Percentiles rank a stretch among this genome's conserved stretches.
These are phyloP conservation scores for Neospora caninum DNA, from an alignment of 169 alveolate genomes.

Conservation along the genomic window DNA sequence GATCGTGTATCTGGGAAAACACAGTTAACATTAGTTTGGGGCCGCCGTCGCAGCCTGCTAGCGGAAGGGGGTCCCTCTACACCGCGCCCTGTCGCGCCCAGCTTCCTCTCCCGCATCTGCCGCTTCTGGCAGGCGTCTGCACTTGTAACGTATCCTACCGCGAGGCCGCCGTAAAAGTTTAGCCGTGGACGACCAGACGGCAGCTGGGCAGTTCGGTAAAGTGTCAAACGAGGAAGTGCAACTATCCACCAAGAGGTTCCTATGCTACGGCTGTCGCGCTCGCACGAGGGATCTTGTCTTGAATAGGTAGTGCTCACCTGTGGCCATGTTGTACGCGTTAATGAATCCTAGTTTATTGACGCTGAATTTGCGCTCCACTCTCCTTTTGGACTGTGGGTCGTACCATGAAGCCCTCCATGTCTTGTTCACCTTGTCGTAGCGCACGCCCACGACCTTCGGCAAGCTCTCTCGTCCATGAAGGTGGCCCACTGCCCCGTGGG, in stretches of 20 bases:
- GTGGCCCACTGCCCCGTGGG: neutral
- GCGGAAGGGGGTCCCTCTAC: no score
- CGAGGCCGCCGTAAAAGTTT: neutral
- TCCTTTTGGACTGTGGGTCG: constrained; percentile 53
- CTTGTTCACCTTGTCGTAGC: constrained; percentile 62
- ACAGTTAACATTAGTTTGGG: no score
- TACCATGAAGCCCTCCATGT: constrained; percentile 66
- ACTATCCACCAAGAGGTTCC: no score
- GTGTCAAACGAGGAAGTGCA: neutral
- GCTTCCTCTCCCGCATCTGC: no score
- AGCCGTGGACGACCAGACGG: neutral
- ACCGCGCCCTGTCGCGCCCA: no score
- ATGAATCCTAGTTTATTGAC: constrained; percentile 53
- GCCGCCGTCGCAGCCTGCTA: no score
- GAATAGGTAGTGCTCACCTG: constrained; percentile 20
- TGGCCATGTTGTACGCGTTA: constrained; percentile 52
- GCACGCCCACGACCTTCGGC: constrained; percentile 62
- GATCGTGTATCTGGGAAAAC: no score
- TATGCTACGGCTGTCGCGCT: no score
- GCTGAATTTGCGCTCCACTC: constrained; percentile 56
- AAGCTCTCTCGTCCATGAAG: constrained; percentile 2
- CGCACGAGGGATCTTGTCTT: neutral
- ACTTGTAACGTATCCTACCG: no score
- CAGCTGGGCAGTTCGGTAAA: neutral
- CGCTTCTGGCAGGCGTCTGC: no score